Conservation (phyloP, 2,329 filamentous ascomycete species). For the Delphinella strobiligena region DNA sequence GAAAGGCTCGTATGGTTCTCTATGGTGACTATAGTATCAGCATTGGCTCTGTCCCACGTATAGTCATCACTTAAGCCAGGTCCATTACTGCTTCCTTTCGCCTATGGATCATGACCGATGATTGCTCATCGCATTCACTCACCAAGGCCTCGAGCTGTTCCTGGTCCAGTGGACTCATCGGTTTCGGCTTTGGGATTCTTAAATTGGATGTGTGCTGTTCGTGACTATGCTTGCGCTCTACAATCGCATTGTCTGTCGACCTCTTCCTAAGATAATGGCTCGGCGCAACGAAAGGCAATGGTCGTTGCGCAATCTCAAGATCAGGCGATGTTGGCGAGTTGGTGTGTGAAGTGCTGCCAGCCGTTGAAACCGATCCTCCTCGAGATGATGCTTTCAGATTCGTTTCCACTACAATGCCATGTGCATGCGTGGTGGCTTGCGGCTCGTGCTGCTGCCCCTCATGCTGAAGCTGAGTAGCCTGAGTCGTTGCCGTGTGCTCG, state of each 20-base stretch:
- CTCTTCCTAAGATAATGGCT: slow-evolving; percentile 23
- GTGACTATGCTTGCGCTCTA: slow-evolving; percentile 9
- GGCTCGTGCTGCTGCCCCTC: too few relatives aligned
- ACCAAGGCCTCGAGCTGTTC: slow-evolving; percentile 72
- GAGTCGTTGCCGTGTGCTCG: neutral
- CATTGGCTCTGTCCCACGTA: slow-evolving; percentile 1
- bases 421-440: neutral
- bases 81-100: neutral
- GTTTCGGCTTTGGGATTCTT: neutral
- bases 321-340: slow-evolving; percentile 2
- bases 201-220: too few relatives aligned
- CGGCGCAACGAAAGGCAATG: slow-evolving; percentile 22
- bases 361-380: too few relatives aligned
- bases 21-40: slow-evolving; percentile 24
- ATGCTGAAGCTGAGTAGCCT: neutral
- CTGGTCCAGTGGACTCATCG: slow-evolving; percentile 53
- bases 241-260: slow-evolving; percentile 10
- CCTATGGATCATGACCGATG: slow-evolving; percentile 8
- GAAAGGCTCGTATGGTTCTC: slow-evolving; percentile 88
- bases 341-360: neutral
- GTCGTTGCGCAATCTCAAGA: slow-evolving; percentile 3
- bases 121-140: slow-evolving; percentile 26
- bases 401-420: too few relatives aligned
- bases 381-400: too few relatives aligned
- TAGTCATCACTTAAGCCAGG: slow-evolving; percentile 1